Conservation (phyloP, 768 basidiomycete genomes). For the Tubosaeta sp. region DNA sequence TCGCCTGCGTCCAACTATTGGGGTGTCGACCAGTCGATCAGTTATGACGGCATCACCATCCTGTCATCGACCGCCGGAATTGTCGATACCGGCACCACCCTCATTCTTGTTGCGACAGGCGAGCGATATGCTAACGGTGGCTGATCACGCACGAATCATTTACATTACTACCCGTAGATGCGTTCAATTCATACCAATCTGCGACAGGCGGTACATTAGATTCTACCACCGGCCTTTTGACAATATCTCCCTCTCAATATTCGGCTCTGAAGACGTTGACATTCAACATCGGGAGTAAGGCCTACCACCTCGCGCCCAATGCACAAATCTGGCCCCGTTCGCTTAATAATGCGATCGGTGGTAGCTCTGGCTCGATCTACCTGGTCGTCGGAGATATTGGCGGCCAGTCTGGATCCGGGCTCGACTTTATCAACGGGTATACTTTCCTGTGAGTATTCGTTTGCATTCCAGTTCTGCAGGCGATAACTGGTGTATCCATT, state of each 20-base stretch:
- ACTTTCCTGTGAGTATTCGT: neutral
- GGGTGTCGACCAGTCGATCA: slow-evolving; percentile 28
- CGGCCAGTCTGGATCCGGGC: neutral
- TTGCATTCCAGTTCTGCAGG: too few species aligned
- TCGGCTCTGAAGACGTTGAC: neutral
- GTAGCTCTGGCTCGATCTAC: neutral
- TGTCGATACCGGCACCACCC: slow-evolving; percentile 1
- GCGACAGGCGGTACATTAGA: neutral
- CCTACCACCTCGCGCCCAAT: neutral
- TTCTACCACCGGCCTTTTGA: neutral
- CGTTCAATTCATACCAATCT: neutral
- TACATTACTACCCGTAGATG: neutral
- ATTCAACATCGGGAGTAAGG: neutral
- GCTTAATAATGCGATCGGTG: neutral
- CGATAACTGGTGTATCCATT: neutral
- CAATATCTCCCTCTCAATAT: neutral
- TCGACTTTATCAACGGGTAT: neutral
- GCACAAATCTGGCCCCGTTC: slow-evolving; percentile 1
- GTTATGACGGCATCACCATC: slow-evolving; percentile 18
- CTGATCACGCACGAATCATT: neutral
- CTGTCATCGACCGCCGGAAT: slow-evolving; percentile 4
- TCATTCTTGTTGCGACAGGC: neutral
- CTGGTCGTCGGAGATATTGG: neutral
- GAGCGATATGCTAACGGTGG: neutral
- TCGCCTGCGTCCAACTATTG: slow-evolving; percentile 22